Conservation (phyloP, 371 early-diverging fungal genomes). For the Mucor racemosus region DNA sequence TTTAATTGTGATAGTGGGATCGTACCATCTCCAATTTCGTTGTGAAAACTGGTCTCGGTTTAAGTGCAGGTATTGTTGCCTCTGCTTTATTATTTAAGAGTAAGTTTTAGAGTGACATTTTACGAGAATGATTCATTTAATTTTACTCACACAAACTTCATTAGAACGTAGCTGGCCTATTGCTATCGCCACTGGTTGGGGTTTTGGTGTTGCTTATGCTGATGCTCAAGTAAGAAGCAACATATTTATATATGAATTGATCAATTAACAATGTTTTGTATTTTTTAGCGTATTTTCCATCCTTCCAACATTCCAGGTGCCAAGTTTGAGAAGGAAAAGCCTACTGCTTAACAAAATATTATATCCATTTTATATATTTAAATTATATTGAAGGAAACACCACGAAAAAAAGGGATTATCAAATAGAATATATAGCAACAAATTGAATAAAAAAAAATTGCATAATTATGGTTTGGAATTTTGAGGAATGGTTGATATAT, state of each 20-base stretch:
- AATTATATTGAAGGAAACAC: not conserved
- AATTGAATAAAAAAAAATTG: not conserved
- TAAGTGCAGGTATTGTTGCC: conserved; percentile 86
- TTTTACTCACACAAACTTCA: not conserved
- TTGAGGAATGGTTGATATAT: too few species aligned
- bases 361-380: not conserved
- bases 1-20: conserved; percentile 73
- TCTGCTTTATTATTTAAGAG: conserved; percentile 90
- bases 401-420: not conserved
- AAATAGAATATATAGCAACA: not conserved
- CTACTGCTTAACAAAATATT: conserved; percentile 37
- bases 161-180: conserved; percentile 91
- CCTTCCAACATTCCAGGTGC: conserved; percentile 53
- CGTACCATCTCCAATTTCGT: conserved; percentile 85
- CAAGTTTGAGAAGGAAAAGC: conserved; percentile 52
- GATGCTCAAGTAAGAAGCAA: conserved; percentile 71
- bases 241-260: not conserved
- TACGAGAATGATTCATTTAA: too few species aligned
- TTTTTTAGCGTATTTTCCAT: conserved; percentile 51
- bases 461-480: not conserved
- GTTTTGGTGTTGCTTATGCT: conserved; percentile 86
- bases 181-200: conserved; percentile 85
- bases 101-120: conserved; percentile 40
- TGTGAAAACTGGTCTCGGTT: conserved; percentile 86
- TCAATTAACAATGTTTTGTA: not conserved